Evolutionary conservation across 768 basidiomycete species (phyloP), one percentile per base, ranked within the genome.

Genomic region (Termitomyces sp.): DNA sequence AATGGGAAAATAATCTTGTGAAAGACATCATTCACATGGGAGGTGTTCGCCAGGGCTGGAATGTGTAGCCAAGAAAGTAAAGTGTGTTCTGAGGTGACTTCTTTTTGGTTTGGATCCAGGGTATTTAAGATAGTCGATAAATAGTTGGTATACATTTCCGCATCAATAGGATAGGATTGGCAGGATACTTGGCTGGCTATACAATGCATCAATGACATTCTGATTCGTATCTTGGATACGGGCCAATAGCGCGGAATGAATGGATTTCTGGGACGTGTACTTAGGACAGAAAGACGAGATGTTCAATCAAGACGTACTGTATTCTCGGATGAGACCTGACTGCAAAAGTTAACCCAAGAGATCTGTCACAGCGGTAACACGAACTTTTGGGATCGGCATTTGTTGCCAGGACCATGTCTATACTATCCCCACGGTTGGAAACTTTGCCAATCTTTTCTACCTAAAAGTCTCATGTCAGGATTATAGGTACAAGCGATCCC

Each of bases 1-100:
- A 83, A 82, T 0, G 92, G 88, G 64, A 92, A 89, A 51, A 95
- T 68, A 1, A 86, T 64, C 31, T 73, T 69, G 57, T 81, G 72
- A 56, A 83, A 81, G 23, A 79, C 66, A 27, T 70, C 66, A 22
- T 68, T 72, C 57, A 64, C 53, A 1, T 60, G 57, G 1, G 62
- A 54, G 1, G 60, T 20, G n/a, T 71, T 67, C 1, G 62, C 56
- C n/a, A 6, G 58, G 56, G 57, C 66, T 71, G 54, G 89, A 76
- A 32, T 80, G 73, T 0, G 71, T 65, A 1, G 72, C 68, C 11
- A 91, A 70, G 67, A 90, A 91, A 3, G 67, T 57, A 11, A 84
- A 64, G 61, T 91, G 87, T 5, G 75, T 65, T 27, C 76, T 79
- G 11, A 91, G 65, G 45, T 84, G 56, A 27, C 70, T 64, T 5